Evolutionary conservation across 192 early-diverging fungal genomes (phyloP).

Genomic region (Entomortierella lignicola): DNA sequence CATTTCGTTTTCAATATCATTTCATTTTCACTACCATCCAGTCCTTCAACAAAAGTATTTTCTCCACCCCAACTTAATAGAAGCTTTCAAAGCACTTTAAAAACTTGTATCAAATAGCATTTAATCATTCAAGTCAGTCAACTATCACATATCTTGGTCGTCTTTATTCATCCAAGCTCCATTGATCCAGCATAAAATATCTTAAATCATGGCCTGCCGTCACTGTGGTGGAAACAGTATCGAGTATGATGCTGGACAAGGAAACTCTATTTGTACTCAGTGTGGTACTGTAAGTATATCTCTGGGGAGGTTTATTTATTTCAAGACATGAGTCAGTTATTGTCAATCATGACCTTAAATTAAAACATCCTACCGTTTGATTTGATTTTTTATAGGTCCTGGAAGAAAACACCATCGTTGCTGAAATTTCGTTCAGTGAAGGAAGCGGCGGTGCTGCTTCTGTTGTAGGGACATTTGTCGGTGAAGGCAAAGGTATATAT

Average conservation of each 20-base stretch:
- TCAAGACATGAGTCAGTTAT: too few species aligned
- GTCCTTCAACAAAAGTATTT: too few species aligned
- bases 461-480: conserved; percentile 79
- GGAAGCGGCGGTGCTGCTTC: conserved; percentile 85
- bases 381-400: conserved; percentile 83
- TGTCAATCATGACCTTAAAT: too few species aligned
- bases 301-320: conserved; percentile 4
- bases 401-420: conserved; percentile 93
- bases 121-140: too few species aligned
- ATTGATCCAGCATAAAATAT: not conserved
- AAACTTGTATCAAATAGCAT: too few species aligned
- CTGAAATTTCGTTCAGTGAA: conserved; percentile 93
- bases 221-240: conserved; percentile 69
- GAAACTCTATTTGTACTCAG: conserved; percentile 75
- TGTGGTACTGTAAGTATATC: conserved; percentile 66
- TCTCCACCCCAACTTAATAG: too few species aligned
- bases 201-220: conserved; percentile 64
- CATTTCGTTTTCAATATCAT: not conserved
- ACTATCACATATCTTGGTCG: not conserved
- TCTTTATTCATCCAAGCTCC: not conserved
- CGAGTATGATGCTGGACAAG: conserved; percentile 76
- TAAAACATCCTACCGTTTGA: too few species aligned
- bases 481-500: conserved; percentile 67
- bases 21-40: not conserved
- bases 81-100: too few species aligned